Percentiles rank a stretch among this genome's conserved stretches.
phyloP scores from a whole-genome alignment of 345 rosid species.

The Toxicodendron radicans region DNA sequence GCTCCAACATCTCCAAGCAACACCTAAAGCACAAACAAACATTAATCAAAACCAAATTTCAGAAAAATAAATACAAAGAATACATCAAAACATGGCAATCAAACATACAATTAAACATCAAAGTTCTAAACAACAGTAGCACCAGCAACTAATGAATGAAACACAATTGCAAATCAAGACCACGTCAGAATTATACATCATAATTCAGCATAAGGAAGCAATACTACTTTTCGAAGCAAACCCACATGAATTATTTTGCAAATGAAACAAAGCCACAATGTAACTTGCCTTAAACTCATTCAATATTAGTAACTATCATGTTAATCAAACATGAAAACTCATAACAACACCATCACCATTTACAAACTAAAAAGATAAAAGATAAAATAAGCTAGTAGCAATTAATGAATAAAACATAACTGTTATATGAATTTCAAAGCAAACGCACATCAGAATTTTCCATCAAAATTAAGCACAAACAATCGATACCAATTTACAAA shows the following conservation, averaged over 20 bases:
- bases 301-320: neutral
- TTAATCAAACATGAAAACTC: too few species aligned
- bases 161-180: too few species aligned
- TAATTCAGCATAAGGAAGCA: too few species aligned
- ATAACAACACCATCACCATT: too few species aligned
- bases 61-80: neutral
- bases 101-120: too few species aligned
- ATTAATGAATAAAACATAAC: neutral
- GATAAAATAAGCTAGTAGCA: neutral
- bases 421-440: neutral
- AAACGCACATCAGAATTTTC: constrained; percentile 1
- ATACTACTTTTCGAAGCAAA: too few species aligned
- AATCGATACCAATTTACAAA: neutral
- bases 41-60: constrained; percentile 14
- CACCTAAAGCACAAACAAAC: constrained; percentile 51
- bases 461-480: neutral
- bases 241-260: neutral
- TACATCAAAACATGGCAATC: neutral
- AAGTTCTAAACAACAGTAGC: too few species aligned
- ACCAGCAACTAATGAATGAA: too few species aligned
- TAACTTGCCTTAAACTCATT: neutral
- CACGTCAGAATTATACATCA: too few species aligned
- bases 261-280: neutral
- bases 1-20: constrained; percentile 97
- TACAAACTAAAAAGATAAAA: too few species aligned